A percentile compares a stretch with the other conserved stretches of the same genome.
phyloP scores from a whole-genome alignment of 306 rosid species.

The Acacia acuminata region DNA sequence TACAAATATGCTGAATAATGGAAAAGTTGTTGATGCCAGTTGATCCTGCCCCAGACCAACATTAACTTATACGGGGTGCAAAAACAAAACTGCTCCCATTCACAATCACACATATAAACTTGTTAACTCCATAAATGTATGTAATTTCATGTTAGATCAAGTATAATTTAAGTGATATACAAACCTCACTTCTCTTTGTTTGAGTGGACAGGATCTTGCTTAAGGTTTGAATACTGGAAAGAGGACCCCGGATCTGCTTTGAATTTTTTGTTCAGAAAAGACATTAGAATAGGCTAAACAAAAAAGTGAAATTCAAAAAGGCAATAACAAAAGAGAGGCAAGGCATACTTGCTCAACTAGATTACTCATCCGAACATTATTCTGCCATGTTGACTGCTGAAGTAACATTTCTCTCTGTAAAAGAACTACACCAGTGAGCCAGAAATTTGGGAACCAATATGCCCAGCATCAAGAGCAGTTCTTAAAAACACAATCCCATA shows the following conservation, averaged over 20 bases:
- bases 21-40: background rate
- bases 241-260: slow-evolving; percentile 88
- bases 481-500: background rate
- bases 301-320: slow-evolving; percentile 2
- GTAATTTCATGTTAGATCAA: slow-evolving; percentile 7
- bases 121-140: background rate
- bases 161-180: slow-evolving; percentile 26
- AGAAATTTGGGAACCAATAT: slow-evolving; percentile 24
- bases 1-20: background rate
- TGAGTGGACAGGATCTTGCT: slow-evolving; percentile 85
- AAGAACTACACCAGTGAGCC: slow-evolving; percentile 28
- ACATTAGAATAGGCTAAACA: slow-evolving; percentile 33
- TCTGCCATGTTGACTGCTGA: slow-evolving; percentile 96
- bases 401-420: slow-evolving; percentile 84
- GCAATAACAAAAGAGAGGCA: slow-evolving; percentile 13
- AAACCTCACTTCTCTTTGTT: slow-evolving; percentile 79
- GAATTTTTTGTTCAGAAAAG: slow-evolving; percentile 2
- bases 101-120: background rate
- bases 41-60: background rate
- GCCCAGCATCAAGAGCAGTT: slow-evolving; percentile 16
- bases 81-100: background rate
- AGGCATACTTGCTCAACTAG: slow-evolving; percentile 81
- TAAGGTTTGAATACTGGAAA: slow-evolving; percentile 83
- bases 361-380: slow-evolving; percentile 80
- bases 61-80: background rate